Evolutionary conservation across 2,329 filamentous ascomycete species (phyloP), one percentile per base, ranked within the genome.

Genomic region (Colletotrichum agaves): DNA sequence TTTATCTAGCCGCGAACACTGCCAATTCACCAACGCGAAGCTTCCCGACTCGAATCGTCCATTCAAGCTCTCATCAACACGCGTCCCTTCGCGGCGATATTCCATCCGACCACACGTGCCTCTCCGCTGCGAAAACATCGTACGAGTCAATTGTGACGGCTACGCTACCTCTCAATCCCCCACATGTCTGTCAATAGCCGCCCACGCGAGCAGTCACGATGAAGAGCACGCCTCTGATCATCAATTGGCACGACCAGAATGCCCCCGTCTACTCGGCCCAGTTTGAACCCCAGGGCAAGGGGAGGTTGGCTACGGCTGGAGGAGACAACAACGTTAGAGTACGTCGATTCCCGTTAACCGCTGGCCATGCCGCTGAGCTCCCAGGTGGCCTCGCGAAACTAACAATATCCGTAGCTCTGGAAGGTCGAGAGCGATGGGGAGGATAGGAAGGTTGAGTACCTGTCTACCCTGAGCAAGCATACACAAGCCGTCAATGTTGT

Each of bases 201-300:
- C 63, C 61, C 64, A 60, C 66, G 64, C n/a, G 53, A 55, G n/a
- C 73, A 74, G 76, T 76, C 80, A 84, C 80, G 78, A 99, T 99
- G 96, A 98, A 97, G 88, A 94, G 94, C 77, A 91, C 93, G 76
- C 95, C 96, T 74, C 87, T 99, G 74, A 95, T 98, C 78, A 95
- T 99, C 82, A 93, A 97, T 85, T 99, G 96, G 96, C 97, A 99
- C 82, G 93, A 98, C 80, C 93, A 97, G 77, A 97, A 97, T 82
- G 90, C 93, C 74, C 96, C 96, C 67, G 94, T 99, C 78, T 99
- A 98, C 83, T 98, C 95, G 47, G 93, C 94, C 73, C 95, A 98
- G 80, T 99, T 98, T 78, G 95, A 99, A 78, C 93, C 93, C 53
- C 87, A 93, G 76, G 94, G 93, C 71, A 98, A 96, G 79, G 94